Evolutionary conservation across 768 basidiomycete genomes (phyloP).

Genomic region (Myochromella boudieri): DNA sequence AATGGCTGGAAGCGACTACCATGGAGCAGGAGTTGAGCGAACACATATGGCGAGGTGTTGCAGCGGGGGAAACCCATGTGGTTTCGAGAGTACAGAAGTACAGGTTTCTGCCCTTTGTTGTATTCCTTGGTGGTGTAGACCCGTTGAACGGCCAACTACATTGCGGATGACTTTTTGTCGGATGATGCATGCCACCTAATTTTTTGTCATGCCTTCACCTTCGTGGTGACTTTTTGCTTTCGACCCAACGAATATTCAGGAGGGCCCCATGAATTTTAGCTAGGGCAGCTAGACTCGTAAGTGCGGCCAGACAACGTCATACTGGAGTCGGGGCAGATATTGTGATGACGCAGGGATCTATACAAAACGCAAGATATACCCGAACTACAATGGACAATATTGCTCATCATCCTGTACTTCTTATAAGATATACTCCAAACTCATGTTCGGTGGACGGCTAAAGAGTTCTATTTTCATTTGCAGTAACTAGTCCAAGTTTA

Average conservation of each 20-base stretch:
- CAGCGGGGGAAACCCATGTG: slow-evolving; percentile 38
- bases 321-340: too few species aligned
- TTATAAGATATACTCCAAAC: too few species aligned
- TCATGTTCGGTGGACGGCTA: too few species aligned
- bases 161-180: slow-evolving; percentile 18
- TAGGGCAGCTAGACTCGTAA: too few species aligned
- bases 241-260: not conserved
- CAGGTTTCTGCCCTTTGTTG: slow-evolving; percentile 12
- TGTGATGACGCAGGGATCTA: too few species aligned
- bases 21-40: slow-evolving; percentile 37
- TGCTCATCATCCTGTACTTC: too few species aligned
- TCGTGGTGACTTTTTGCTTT: slow-evolving; percentile 21
- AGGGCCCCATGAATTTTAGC: too few species aligned
- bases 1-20: slow-evolving; percentile 28
- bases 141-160: slow-evolving; percentile 7
- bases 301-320: too few species aligned
- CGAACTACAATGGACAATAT: too few species aligned
- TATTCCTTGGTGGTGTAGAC: slow-evolving; percentile 11
- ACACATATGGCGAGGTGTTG: slow-evolving; percentile 28
- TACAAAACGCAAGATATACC: too few species aligned
- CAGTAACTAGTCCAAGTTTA: too few species aligned
- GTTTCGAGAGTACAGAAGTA: slow-evolving; percentile 40
- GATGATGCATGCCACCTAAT: slow-evolving; percentile 23
- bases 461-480: too few species aligned
- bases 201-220: slow-evolving; percentile 21